These are phyloP conservation scores for Strombidium stylifer DNA, from an alignment of 73 alveolate genomes.

Conservation along the genomic window DNA sequence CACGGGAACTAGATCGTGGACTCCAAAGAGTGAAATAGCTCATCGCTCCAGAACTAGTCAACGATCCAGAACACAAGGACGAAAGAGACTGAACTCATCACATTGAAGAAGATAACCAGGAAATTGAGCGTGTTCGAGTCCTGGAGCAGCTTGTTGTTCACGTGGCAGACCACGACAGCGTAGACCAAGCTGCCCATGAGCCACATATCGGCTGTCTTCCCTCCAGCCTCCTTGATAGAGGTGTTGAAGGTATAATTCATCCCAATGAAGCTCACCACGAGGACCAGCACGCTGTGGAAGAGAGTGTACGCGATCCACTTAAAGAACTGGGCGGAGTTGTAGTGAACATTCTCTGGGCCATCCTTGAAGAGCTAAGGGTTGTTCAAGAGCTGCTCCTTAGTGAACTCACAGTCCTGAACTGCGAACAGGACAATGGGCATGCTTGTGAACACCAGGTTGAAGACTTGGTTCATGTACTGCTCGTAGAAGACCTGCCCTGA, in stretches of 20 bases:
- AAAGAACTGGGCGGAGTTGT: conserved; percentile 7
- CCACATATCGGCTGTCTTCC: too few relatives aligned
- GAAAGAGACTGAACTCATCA: too few relatives aligned
- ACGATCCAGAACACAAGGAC: too few relatives aligned
- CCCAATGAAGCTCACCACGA: conserved; percentile 4
- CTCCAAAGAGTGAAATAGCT: too few relatives aligned
- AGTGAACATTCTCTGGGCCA: conserved; percentile 3
- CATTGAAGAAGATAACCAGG: too few relatives aligned
- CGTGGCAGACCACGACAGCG: conserved; percentile 1
- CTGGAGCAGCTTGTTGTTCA: conserved; percentile 3
- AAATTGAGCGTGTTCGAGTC: too few relatives aligned
- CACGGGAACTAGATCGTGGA: too few relatives aligned
- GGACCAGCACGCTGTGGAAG: conserved; percentile 2
- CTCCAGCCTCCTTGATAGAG: too few relatives aligned
- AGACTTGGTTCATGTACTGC: conserved; percentile 56
- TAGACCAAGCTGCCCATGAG: not conserved
- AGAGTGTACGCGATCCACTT: conserved; percentile 8
- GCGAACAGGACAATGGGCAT: conserved; percentile 79
- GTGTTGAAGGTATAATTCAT: not conserved
- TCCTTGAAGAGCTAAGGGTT: conserved; percentile 7
- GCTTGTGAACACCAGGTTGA: conserved; percentile 75
- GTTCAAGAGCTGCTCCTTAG: conserved; percentile 30
- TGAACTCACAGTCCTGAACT: conserved; percentile 56
- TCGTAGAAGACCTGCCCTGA: conserved; percentile 71
- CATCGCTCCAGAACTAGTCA: too few relatives aligned